Evolutionary conservation across 2,329 filamentous ascomycete genomes (phyloP).

Genomic region (Tolypocladium ovalisporum): DNA sequence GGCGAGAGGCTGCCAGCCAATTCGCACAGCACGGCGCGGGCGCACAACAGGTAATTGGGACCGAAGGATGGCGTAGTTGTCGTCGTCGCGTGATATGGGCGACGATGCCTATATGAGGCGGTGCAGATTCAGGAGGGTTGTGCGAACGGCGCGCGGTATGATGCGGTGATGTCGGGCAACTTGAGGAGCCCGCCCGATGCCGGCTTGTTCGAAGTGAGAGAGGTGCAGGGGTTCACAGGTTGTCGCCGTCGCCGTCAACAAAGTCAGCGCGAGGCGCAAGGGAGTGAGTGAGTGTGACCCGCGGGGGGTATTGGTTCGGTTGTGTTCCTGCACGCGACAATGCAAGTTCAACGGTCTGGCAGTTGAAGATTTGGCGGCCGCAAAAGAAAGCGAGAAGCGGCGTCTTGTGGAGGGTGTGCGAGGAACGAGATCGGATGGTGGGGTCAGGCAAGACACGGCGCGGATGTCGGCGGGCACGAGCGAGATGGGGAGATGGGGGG

Average conservation of each 20-base stretch:
- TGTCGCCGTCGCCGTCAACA: not conserved
- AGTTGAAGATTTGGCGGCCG: conserved; percentile 2
- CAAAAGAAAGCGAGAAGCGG: not conserved
- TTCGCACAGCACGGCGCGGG: conserved; percentile 10
- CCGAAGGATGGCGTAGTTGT: not conserved
- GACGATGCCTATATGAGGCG: not conserved
- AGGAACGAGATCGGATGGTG: conserved; percentile 1
- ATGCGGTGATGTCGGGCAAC: not conserved
- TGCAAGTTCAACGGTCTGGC: not conserved
- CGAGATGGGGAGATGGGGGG: not conserved
- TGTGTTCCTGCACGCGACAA: not conserved
- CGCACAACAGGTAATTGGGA: conserved; percentile 5
- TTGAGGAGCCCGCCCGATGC: not conserved
- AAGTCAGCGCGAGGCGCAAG: not conserved
- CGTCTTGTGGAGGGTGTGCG: not conserved
- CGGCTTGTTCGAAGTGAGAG: not conserved
- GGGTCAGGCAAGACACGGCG: conserved; percentile 3
- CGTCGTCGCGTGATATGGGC: not conserved
- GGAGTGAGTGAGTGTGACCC: not conserved
- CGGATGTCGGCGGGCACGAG: not conserved
- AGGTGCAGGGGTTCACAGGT: not conserved
- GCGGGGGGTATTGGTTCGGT: not conserved
- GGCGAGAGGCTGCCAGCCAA: conserved; percentile 14
- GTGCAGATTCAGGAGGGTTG: not conserved
- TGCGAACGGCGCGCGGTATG: not conserved